Evolutionary conservation across 768 basidiomycete genomes (phyloP).

Genomic region (Kondoa malvinella): DNA sequence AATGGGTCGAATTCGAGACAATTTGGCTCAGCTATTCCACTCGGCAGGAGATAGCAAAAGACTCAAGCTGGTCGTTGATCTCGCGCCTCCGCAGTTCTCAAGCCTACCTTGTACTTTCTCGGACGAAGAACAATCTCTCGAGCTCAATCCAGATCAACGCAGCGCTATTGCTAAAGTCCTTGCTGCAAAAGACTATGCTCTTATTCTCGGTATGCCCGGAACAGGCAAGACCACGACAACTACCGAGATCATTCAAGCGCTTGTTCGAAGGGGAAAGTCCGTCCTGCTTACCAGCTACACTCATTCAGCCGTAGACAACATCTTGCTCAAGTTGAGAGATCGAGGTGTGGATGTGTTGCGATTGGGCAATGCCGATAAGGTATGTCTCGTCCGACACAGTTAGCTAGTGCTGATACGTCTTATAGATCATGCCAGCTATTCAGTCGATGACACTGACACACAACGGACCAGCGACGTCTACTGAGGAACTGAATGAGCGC

Average conservation of each 20-base stretch:
- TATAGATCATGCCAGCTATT: slow-evolving; percentile 66
- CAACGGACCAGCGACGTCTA: slow-evolving; percentile 42
- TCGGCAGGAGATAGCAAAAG: slow-evolving; percentile 49
- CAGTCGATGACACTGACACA: slow-evolving; percentile 52
- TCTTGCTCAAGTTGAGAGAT: slow-evolving; percentile 59
- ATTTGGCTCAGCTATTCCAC: slow-evolving; percentile 76
- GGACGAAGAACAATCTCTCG: slow-evolving; percentile 27
- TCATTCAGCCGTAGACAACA: slow-evolving; percentile 97
- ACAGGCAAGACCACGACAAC: slow-evolving; percentile 96
- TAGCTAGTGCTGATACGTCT: not conserved
- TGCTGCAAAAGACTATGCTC: slow-evolving; percentile 67
- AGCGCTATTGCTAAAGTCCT: slow-evolving; percentile 57
- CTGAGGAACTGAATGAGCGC: slow-evolving; percentile 68
- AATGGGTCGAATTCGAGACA: slow-evolving; percentile 73
- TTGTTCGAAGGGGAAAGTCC: slow-evolving; percentile 66
- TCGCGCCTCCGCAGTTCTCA: slow-evolving; percentile 48
- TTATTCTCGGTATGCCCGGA: slow-evolving; percentile 94
- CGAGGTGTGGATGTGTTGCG: slow-evolving; percentile 58
- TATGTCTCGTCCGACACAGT: slow-evolving; percentile 28
- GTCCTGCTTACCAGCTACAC: slow-evolving; percentile 85
- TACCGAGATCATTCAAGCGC: slow-evolving; percentile 60
- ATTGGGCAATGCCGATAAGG: slow-evolving; percentile 83
- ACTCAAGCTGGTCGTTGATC: slow-evolving; percentile 63
- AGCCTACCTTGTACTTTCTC: not conserved
- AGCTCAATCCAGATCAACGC: slow-evolving; percentile 55